phyloP scores from a whole-genome alignment of 148 eudicot genomes.

The Fagopyrum tataricum region DNA sequence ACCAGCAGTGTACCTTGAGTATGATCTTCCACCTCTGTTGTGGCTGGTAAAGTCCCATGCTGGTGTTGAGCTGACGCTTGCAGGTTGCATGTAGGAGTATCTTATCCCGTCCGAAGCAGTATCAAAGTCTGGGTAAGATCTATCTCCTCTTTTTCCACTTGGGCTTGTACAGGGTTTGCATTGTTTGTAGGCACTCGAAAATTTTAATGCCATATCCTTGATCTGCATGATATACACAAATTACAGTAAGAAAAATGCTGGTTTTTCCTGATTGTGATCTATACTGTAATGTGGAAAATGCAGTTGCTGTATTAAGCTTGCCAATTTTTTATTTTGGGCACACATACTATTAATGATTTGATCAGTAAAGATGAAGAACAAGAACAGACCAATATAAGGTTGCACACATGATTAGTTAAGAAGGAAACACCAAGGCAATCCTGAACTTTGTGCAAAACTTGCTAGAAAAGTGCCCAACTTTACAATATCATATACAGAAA shows the following conservation, averaged over 20 bases:
- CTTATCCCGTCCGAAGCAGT: slow-evolving; percentile 75
- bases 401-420: not conserved
- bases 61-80: slow-evolving; percentile 84
- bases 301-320: not conserved
- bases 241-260: not conserved
- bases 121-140: slow-evolving; percentile 67
- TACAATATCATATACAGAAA: too few relatives aligned
- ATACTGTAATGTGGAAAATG: not conserved
- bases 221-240: slow-evolving; percentile 40
- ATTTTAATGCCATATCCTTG: slow-evolving; percentile 88
- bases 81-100: slow-evolving; percentile 62
- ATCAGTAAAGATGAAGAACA: not conserved
- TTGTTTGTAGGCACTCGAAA: slow-evolving; percentile 59
- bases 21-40: slow-evolving; percentile 34
- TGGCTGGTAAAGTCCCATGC: slow-evolving; percentile 78
- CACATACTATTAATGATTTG: not conserved
- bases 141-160: slow-evolving; percentile 47
- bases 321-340: not conserved
- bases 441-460: too few relatives aligned
- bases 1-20: slow-evolving; percentile 49
- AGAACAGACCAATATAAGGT: not conserved
- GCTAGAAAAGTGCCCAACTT: too few relatives aligned
- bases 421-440: too few relatives aligned
- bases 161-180: slow-evolving; percentile 74
- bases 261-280: not conserved